A percentile compares a stretch with the other conserved stretches of the same genome.
Conservation (phyloP, 306 rosid genomes). For the Lathyrus aphaca region DNA sequence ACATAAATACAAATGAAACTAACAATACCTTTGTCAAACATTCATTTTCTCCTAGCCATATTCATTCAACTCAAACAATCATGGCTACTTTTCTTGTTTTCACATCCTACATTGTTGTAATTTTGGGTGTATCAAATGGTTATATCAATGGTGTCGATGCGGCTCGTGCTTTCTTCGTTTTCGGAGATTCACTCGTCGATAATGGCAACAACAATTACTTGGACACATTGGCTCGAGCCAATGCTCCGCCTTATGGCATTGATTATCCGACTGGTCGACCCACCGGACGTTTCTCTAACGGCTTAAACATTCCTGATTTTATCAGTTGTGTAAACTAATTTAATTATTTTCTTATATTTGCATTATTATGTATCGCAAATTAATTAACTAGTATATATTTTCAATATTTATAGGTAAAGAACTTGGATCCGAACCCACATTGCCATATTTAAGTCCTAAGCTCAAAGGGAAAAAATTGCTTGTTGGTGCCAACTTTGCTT, state of each 20-base stretch:
- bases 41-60: not conserved
- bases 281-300: not conserved
- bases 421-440: not conserved
- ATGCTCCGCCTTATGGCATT: constrained; percentile 5
- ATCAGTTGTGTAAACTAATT: constrained; percentile 2
- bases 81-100: constrained; percentile 8
- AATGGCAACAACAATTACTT: constrained; percentile 7
- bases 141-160: not conserved
- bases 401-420: not conserved
- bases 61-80: constrained; percentile 5
- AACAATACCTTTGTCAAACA: constrained; percentile 16
- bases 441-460: constrained; percentile 1
- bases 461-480: not conserved
- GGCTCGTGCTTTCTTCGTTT: not conserved
- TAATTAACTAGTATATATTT: not conserved
- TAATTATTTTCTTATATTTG: not conserved
- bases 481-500: constrained; percentile 6
- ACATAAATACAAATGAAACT: constrained; percentile 24
- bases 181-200: not conserved
- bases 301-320: constrained; percentile 1
- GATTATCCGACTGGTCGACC: not conserved
- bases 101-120: not conserved
- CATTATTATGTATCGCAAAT: not conserved
- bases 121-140: not conserved
- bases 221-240: not conserved